Percentiles rank a stretch among this genome's conserved stretches.
These are phyloP conservation scores for Apiospora malaysiana DNA, from an alignment of 2,329 filamentous ascomycete genomes.

Conservation along the genomic window DNA sequence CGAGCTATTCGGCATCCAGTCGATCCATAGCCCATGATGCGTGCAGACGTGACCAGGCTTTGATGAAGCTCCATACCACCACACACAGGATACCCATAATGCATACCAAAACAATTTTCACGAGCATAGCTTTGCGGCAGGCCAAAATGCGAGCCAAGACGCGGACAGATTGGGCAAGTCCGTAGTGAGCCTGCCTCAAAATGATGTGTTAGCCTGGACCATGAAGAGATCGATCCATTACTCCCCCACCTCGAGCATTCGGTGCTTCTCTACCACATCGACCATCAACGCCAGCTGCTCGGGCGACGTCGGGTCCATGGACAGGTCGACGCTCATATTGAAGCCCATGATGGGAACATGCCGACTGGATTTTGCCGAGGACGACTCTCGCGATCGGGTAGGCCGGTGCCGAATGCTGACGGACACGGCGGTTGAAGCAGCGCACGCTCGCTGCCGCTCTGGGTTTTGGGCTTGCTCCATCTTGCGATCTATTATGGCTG, in stretches of 20 bases:
- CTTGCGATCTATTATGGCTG: neutral
- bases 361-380: neutral
- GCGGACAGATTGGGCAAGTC: neutral
- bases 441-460: neutral
- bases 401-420: neutral
- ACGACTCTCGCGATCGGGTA: neutral
- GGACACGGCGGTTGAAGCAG: neutral
- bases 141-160: neutral
- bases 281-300: neutral
- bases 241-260: neutral
- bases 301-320: neutral
- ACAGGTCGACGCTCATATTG: neutral
- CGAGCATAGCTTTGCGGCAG: neutral
- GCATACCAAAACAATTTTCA: neutral
- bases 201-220: neutral
- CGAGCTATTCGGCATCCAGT: neutral
- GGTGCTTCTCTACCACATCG: neutral
- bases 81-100: neutral
- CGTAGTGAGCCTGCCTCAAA: neutral
- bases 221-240: neutral
- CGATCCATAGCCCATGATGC: neutral
- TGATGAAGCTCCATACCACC: neutral
- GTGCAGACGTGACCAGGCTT: neutral
- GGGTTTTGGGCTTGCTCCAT: neutral
- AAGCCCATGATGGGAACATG: neutral